Base-by-base conservation (phyloP, 306 rosid species). In the Fragaria vesca region DNA sequence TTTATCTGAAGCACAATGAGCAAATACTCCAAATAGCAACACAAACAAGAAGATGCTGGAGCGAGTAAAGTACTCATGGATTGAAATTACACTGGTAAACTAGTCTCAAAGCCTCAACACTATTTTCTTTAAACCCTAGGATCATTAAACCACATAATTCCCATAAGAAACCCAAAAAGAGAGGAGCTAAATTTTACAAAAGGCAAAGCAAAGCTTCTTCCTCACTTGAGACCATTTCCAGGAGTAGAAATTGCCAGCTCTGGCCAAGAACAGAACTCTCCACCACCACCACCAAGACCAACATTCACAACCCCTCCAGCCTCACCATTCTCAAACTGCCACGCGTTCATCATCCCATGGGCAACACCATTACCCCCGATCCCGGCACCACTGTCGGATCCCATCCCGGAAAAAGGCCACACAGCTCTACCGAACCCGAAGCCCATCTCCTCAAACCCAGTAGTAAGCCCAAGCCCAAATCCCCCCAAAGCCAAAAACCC, bases 231-330 rank as follows among this genome's bases (percentile, higher is more conserved):
- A 73, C 89, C 90, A 85, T 86, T 89, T 36, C 90, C 96, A 8
- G 94, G 96, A 24, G 98, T 90, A 30, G 99, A 96, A 80, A 96
- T 93, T 0, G 93, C 98, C 38, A 89, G 83, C 21, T 96, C 98
- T 12, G 97, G 94, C 98, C 99, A 96, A 30, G 96, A 79, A 86
- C 94, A 89, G 85, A 91, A 90, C 12, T 96, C 98, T 1, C 82
- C 97, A 1, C 89, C 86, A 1, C 71, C 70, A 61, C 72, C 71
- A 61, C 68, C 70, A 16, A 62, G 34, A 18, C 68, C 70, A 16
- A 62, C 71, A 18, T 75, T 75, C 54, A 87, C 91, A 73, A 87
- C 81, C 3, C 89, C 96, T 30, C 83, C 82, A 3, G 70, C 28
- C 36, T 90, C 98, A 0, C 90, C 93, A 48, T 72, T 83, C 50